Conservation (phyloP, 495 filamentous ascomycete species). For the Neurospora sp. region DNA sequence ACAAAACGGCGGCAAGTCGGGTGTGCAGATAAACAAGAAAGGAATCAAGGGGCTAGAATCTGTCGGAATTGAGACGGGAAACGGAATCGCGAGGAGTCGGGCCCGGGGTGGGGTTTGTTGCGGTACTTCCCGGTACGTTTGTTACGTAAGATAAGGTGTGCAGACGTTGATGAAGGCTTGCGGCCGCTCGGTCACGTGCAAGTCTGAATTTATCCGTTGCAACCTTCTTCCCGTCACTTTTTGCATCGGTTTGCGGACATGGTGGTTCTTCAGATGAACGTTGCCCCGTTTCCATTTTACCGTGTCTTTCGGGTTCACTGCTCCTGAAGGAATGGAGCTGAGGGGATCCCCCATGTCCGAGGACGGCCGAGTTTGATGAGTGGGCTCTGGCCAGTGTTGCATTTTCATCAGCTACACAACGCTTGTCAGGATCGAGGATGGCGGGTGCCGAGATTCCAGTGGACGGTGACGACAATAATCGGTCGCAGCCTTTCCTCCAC, state of each 20-base stretch:
- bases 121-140: not conserved
- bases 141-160: not conserved
- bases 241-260: not conserved
- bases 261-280: not conserved
- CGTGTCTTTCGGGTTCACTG: not conserved
- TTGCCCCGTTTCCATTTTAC: not conserved
- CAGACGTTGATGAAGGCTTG: not conserved
- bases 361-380: not conserved
- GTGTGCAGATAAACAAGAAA: not conserved
- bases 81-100: not conserved
- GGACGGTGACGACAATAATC: not conserved
- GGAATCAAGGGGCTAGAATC: not conserved
- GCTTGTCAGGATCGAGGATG: not conserved
- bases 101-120: not conserved
- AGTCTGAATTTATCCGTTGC: not conserved
- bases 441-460: not conserved
- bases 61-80: not conserved
- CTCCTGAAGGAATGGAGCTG: not conserved
- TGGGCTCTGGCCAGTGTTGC: not conserved
- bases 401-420: not conserved
- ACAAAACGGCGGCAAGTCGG: not conserved
- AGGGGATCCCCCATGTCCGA: not conserved
- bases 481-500: not conserved
- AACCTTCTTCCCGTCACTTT: not conserved
- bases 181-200: not conserved